Base-by-base conservation (phyloP, 257 asterid species). In the Hygrophila difformis region DNA sequence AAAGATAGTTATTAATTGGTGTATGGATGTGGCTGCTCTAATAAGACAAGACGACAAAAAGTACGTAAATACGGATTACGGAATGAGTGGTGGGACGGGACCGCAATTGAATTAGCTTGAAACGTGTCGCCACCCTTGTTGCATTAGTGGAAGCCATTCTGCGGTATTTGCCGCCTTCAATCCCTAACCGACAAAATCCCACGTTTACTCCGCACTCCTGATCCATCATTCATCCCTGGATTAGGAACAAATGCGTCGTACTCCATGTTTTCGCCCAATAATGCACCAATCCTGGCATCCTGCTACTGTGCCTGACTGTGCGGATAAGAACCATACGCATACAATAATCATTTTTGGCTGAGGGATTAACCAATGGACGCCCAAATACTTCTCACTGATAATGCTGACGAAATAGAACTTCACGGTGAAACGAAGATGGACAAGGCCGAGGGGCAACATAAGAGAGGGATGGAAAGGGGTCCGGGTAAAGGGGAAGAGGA, bases 91-190 rank as follows among this genome's bases (percentile, higher is more conserved):
- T n/a, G n/a, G n/a, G n/a, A n/a, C n/a, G n/a, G n/a, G n/a, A n/a
- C n/a, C n/a, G n/a, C n/a, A n/a, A n/a, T n/a, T n/a, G n/a, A n/a
- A n/a, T n/a, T n/a, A n/a, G n/a, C n/a, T n/a, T n/a, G n/a, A n/a
- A 8, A 70, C 73, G 70, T 70, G 73, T 50, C 70, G 39, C 0
- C 59, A 41, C 54, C 18, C 11, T 13, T 47, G 65, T 8, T 28
- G 1, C 24, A 52, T 29, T 55, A 47, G 63, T 70, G 60, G 60
- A 64, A 55, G 31, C 16, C 18, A 21, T 23, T 12, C 16, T 18
- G 67, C 70, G 64, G 64, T 58, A 66, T 7, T 53, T 53, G 78
- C 50, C 63, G 70, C 73, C 56, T 62, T 24, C 68, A 23, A 10
- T 44, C 49, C 28, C 51, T 42, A 66, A 49, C 63, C 12, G 61